phyloP scores from a whole-genome alignment of 768 basidiomycete species.

The Leccinum boreale region DNA sequence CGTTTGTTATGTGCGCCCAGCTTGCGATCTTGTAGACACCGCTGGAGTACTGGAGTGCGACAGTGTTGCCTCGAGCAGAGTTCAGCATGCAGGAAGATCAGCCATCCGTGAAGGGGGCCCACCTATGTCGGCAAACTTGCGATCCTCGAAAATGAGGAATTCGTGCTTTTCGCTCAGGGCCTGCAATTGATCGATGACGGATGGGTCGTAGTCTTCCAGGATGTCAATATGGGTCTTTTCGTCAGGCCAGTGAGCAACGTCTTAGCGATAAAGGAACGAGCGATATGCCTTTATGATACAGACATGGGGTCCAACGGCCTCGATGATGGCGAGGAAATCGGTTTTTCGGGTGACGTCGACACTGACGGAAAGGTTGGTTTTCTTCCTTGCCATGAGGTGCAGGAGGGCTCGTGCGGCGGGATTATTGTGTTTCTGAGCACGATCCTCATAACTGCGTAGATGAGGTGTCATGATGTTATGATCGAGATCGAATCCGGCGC shows the following conservation, averaged over 20 bases:
- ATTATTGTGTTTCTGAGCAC: conserved; percentile 59
- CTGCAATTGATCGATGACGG: conserved; percentile 65
- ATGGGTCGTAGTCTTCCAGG: conserved; percentile 82
- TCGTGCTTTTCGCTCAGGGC: conserved; percentile 76
- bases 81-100: background rate
- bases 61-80: conserved; percentile 81
- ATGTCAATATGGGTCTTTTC: conserved; percentile 94
- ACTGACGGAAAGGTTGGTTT: conserved; percentile 90
- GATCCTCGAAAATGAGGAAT: conserved; percentile 96
- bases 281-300: conserved; percentile 87
- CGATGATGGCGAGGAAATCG: conserved; percentile 82
- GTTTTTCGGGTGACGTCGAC: conserved; percentile 85
- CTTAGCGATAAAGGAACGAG: conserved; percentile 6
- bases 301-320: conserved; percentile 83
- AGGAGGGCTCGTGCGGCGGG: conserved; percentile 78
- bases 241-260: conserved; percentile 24
- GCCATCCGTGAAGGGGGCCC: conserved; percentile 16
- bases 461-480: conserved; percentile 25
- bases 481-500: background rate
- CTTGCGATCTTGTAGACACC: conserved; percentile 91
- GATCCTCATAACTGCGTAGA: conserved; percentile 57
- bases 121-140: conserved; percentile 99
- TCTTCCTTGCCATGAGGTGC: conserved; percentile 79
- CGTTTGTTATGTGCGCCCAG: conserved; percentile 98
- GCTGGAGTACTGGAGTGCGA: conserved; percentile 88